Conservation (phyloP, 345 rosid species). For the Euphorbia peplus region DNA sequence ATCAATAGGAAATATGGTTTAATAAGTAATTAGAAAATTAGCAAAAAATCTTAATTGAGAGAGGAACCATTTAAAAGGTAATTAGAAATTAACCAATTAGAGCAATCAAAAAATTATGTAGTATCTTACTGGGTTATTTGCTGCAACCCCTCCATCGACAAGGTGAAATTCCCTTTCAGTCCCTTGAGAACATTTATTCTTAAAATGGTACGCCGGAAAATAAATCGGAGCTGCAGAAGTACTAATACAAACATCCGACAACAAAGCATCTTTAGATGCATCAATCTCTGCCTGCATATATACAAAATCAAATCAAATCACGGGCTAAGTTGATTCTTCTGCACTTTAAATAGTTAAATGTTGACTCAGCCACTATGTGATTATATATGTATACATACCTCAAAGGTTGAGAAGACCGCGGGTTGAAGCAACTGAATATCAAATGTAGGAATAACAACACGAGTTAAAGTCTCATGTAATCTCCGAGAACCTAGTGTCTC, state of each 20-base stretch:
- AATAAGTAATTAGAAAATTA: too few species aligned
- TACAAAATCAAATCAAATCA: neutral
- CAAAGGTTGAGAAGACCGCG: constrained; percentile 12
- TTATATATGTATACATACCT: too few species aligned
- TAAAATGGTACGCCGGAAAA: constrained; percentile 15
- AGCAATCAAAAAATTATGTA: too few species aligned
- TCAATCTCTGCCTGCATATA: constrained; percentile 17
- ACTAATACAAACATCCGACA: constrained; percentile 15
- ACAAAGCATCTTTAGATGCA: constrained; percentile 23
- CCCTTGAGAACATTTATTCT: constrained; percentile 21
- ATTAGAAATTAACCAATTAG: too few species aligned
- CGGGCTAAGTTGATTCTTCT: too few species aligned
- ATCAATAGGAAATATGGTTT: neutral
- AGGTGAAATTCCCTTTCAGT: constrained; percentile 18
- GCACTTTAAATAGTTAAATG: too few species aligned
- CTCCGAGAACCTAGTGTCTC: constrained; percentile 8
- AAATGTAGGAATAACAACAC: constrained; percentile 21
- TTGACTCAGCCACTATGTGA: too few species aligned
- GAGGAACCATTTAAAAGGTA: too few species aligned
- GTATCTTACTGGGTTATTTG: constrained; percentile 27
- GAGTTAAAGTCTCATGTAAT: constrained; percentile 13
- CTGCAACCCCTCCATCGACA: constrained; percentile 21
- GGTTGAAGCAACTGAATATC: constrained; percentile 25
- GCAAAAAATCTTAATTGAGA: too few species aligned
- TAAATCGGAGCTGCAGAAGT: constrained; percentile 24